Evolutionary conservation across 1,284 basidiomycete species (phyloP).

Genomic region (Irpex lacteus): DNA sequence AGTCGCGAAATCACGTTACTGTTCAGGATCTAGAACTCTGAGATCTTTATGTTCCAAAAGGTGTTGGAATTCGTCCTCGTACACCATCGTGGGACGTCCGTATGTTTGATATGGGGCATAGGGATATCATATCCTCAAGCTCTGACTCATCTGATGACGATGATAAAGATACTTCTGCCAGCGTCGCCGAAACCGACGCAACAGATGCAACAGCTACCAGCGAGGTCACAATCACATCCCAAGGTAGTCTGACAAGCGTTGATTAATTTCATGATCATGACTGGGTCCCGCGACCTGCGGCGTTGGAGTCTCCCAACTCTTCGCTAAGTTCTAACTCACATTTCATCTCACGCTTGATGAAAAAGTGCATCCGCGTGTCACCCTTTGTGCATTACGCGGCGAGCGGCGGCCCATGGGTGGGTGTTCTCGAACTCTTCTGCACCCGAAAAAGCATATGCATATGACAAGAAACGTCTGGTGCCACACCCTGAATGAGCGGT

Average conservation of each 20-base stretch:
- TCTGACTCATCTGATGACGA: conserved; percentile 21
- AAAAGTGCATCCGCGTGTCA: background rate
- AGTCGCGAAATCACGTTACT: conserved; percentile 23
- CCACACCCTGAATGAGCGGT: background rate
- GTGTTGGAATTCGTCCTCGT: conserved; percentile 27
- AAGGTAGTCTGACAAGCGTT: conserved; percentile 57
- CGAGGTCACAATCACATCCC: conserved; percentile 33
- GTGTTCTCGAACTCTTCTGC: background rate
- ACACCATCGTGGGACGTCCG: conserved; percentile 27
- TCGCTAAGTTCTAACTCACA: background rate
- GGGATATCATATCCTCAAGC: background rate
- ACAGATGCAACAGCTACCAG: conserved; percentile 30
- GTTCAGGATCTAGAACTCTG: background rate
- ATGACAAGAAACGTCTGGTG: background rate
- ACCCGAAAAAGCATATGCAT: background rate
- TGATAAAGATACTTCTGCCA: conserved; percentile 29
- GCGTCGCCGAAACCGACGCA: conserved; percentile 41
- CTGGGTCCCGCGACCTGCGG: background rate
- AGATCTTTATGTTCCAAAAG: conserved; percentile 11
- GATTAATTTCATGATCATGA: conserved; percentile 33
- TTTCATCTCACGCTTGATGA: background rate
- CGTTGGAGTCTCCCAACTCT: background rate
- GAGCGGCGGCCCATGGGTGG: background rate
- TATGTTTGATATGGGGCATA: conserved; percentile 13
- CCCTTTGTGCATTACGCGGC: background rate